Conservation (phyloP, 768 basidiomycete genomes). For the Suillus occidentalis region DNA sequence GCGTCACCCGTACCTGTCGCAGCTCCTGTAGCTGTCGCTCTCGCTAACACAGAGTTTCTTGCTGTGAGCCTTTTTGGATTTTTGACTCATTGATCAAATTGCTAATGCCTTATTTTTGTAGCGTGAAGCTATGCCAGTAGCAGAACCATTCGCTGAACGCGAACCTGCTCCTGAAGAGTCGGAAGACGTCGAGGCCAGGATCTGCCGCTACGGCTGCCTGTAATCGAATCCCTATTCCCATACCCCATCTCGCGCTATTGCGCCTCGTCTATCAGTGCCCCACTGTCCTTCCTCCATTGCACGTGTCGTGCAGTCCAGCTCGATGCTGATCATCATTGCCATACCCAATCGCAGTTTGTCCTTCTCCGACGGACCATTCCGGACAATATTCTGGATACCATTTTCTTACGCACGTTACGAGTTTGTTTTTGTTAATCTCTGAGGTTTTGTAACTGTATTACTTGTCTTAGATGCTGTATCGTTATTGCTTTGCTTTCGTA, state of each 20-base stretch:
- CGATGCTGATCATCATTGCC: background rate
- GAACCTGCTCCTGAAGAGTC: slow-evolving; percentile 11
- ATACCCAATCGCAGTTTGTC: background rate
- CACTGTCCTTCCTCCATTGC: background rate
- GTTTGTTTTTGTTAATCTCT: background rate
- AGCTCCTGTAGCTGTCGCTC: slow-evolving; percentile 8
- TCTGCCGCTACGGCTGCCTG: slow-evolving; percentile 17
- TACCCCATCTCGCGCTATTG: background rate
- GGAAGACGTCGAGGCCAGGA: slow-evolving; percentile 19
- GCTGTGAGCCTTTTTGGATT: slow-evolving; percentile 19
- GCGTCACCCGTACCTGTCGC: slow-evolving; percentile 29
- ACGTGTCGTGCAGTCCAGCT: background rate
- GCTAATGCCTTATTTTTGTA: background rate
- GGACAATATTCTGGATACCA: slow-evolving; percentile 7
- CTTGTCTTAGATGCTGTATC: slow-evolving; percentile 29
- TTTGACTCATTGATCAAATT: background rate
- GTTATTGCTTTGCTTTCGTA: slow-evolving; percentile 11
- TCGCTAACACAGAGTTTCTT: slow-evolving; percentile 9
- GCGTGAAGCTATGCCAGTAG: slow-evolving; percentile 15
- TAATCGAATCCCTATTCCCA: slow-evolving; percentile 2
- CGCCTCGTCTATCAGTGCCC: background rate
- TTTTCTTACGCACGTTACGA: background rate
- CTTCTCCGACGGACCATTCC: slow-evolving; percentile 11
- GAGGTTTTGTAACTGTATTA: slow-evolving; percentile 18
- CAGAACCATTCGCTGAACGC: slow-evolving; percentile 13